Conservation (phyloP, 1,284 basidiomycete genomes). For the Leccinum pallidistipes region DNA sequence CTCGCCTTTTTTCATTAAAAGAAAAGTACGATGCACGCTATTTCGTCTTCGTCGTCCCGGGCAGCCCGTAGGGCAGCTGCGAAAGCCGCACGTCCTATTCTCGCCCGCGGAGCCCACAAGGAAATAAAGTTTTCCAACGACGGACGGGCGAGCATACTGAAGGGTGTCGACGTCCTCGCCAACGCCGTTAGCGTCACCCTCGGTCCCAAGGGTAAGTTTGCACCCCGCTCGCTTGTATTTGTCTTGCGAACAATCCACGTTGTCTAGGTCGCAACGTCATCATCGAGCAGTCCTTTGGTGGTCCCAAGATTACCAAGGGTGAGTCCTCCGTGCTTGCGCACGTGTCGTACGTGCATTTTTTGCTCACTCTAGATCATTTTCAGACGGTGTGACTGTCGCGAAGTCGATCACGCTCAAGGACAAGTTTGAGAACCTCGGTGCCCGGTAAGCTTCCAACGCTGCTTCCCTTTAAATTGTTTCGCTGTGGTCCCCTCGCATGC, state of each 20-base stretch:
- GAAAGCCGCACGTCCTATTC: constrained; percentile 40
- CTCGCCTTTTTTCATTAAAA: background rate
- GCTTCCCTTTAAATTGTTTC: background rate
- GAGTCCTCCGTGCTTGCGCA: constrained; percentile 18
- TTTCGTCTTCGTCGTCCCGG: constrained; percentile 42
- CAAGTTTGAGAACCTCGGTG: constrained; percentile 99
- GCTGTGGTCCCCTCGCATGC: background rate
- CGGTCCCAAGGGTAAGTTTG: constrained; percentile 83
- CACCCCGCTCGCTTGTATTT: background rate
- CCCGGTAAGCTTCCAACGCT: constrained; percentile 63
- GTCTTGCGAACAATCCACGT: constrained; percentile 14
- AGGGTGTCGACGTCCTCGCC: constrained; percentile 94
- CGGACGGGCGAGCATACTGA: constrained; percentile 90
- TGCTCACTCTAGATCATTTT: background rate
- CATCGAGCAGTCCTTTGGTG: constrained; percentile 97
- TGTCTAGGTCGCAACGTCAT: constrained; percentile 90
- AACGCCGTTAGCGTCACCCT: constrained; percentile 95
- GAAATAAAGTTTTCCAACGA: constrained; percentile 98
- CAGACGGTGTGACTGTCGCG: constrained; percentile 97
- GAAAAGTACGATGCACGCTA: constrained; percentile 25
- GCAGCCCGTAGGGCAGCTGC: constrained; percentile 50
- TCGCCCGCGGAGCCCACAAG: constrained; percentile 83
- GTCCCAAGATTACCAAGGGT: constrained; percentile 98
- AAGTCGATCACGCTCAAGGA: constrained; percentile 94
- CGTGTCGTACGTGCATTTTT: background rate